Evolutionary conservation across 2,329 filamentous ascomycete species (phyloP), one percentile per base, ranked within the genome.

Genomic region (Sporothrix globosa): DNA sequence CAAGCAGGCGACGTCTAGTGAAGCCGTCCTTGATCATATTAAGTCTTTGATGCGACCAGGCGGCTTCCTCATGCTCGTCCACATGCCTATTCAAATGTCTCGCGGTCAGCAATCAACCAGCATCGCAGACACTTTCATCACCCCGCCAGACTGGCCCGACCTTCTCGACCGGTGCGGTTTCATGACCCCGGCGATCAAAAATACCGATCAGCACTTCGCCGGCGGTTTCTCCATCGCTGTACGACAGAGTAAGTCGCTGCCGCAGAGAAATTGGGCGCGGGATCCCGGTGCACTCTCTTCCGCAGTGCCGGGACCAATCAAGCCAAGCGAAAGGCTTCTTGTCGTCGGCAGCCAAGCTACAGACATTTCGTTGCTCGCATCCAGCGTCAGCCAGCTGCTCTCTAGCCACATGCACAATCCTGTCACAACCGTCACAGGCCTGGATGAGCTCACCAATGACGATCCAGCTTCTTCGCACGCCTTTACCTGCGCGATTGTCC

Each of bases 221-320:
- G 73, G 76, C 0, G 80, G 81, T 0, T 80, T 78, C 56, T 77
- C 77, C 1, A 69, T 83, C n/a, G 77, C 76, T 24, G 75, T 83
- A 9, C 78, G 81, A 11, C 81, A 82, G 67, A 74, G 79, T 19
- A 74, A 75, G 19, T 76, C 73, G 1, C 65, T 67, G 17, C 69
- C 75, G 6, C 78, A 78, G 69, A 63, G 48, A 27, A 39, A 39
- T 14, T 14, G 58, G 70, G 9, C 27, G 68, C 4, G 46, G 70
- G 0, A 73, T 0, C 60, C 70, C 24, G 74, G 75, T 0, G 34
- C 52, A 2, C 39, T 50, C 34, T 58, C 52, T 5, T 48, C 46
- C 11, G 39, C 34, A 9, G 50, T 24, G 5, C 39, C 66, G 1
- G 21, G n/a, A 5, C 21, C 30, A 0, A 11, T 13, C 10, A 46